A percentile compares a stretch with the other conserved stretches of the same genome.
Conservation (phyloP, 2,329 filamentous ascomycete species). For the Ciborinia camelliae region DNA sequence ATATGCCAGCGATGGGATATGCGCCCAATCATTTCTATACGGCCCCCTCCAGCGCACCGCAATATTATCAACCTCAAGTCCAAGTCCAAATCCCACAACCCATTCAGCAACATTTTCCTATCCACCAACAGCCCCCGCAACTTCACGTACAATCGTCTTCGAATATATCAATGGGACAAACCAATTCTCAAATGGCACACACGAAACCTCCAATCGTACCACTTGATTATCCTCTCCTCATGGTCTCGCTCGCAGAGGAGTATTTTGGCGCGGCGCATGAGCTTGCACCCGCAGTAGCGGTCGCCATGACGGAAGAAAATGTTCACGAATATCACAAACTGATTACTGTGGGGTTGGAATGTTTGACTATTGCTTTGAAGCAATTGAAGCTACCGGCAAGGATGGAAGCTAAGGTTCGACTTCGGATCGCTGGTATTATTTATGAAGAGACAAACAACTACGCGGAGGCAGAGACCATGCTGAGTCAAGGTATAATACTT, state of each 20-base stretch:
- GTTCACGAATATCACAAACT: slow-evolving; percentile 68
- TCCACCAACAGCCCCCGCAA: slow-evolving; percentile 11
- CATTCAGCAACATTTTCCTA: slow-evolving; percentile 23
- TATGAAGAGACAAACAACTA: slow-evolving; percentile 72
- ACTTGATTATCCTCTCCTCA: slow-evolving; percentile 40
- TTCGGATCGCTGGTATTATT: slow-evolving; percentile 69
- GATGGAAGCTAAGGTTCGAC: slow-evolving; percentile 63
- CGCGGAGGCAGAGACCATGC: slow-evolving; percentile 66
- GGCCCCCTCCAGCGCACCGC: slow-evolving; percentile 14
- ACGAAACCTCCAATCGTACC: slow-evolving; percentile 15
- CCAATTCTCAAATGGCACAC: slow-evolving; percentile 17
- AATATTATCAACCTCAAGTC: slow-evolving; percentile 20
- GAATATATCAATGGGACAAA: slow-evolving; percentile 14
- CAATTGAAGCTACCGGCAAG: slow-evolving; percentile 59
- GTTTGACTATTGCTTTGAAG: slow-evolving; percentile 66
- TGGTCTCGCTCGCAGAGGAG: slow-evolving; percentile 72
- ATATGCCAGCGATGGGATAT: slow-evolving; percentile 15
- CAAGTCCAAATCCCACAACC: slow-evolving; percentile 15
- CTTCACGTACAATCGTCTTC: slow-evolving; percentile 7
- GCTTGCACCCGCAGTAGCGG: slow-evolving; percentile 49
- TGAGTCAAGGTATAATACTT: slow-evolving; percentile 68
- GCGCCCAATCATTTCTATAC: slow-evolving; percentile 12
- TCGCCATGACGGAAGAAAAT: slow-evolving; percentile 47
- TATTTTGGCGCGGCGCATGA: slow-evolving; percentile 65
- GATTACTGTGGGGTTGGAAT: slow-evolving; percentile 68